Base-by-base conservation (phyloP, 208 protist species). In the Leishmania tarentolae region DNA sequence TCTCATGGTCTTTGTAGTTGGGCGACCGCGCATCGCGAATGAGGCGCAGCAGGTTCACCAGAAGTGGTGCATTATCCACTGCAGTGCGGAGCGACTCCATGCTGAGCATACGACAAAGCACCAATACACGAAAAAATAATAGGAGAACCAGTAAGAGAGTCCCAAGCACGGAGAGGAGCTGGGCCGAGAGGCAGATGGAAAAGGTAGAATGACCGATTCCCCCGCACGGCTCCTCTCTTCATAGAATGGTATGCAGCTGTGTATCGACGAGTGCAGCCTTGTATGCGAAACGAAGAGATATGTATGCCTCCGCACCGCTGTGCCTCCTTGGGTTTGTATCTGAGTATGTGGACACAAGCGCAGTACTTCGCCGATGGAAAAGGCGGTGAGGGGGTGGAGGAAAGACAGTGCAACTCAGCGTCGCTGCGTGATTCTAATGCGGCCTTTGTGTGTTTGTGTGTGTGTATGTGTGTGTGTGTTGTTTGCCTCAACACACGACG, bases 1-100 rank as follows among this genome's bases (percentile, higher is more conserved):
- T 83, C 37, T 81, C 81, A 74, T 83, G 77, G 70, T 86, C 78
- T 52, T 84, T 72, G 82, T 75, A 87, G 75, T 84, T 80, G 35
- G 79, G 75, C 3, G 86, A 84, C 59, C 83, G 85, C 17, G 84
- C 80, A 74, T 92, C 69, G 70, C 89, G 89, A 46, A 92, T 88
- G 63, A 92, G 75, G 52, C 87, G 84, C 61, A 91, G 78, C 7
- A 91, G 57, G 68, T 89, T 90, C 50, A 92, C 86, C 47, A 89
- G 75, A 63, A 91, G 66, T 28, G 88, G 88, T 24, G 86, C 79
- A 53, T 86, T 87, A 65, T 85, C 80, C 9, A 88, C 79, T 11
- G 82, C 50, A 24, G 82, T 85, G n/a, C 76, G 76, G 6, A 82
- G 76, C 61, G 80, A 53, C 44, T 85, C 80, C 81, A 82, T 86